Evolutionary conservation across 179 eudicot species (phyloP), one percentile per base, ranked within the genome.

Genomic region (Camellia oleifera): DNA sequence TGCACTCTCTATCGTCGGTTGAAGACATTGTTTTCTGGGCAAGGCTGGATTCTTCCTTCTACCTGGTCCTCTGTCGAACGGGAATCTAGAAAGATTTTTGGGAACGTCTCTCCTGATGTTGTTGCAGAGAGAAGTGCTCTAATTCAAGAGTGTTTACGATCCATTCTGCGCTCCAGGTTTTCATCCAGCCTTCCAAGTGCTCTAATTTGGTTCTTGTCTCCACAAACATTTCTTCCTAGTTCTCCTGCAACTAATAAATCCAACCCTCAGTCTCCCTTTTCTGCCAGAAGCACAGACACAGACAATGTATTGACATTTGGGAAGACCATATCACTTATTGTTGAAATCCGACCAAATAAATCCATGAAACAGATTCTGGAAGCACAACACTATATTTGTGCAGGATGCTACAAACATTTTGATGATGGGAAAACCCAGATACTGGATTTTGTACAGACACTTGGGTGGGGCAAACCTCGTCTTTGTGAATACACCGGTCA

Each of bases 391-490:
- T 88, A 90, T 88, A 88, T 86, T 67, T 96, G 99, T 90, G 93
- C 97, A 32, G 99, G 96, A 70, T 96, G 99, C 88, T 94, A 84
- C 85, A 91, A 75, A 70, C 84, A 90, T 82, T 90, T 96, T 85
- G 97, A 91, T 82, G 87, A 89, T 75, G 97, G 96, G 45, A 94
- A 85, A 86, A 94, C 93, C 57, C 91, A 89, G 57, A 82, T 96
- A 84, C 80, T 70, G 82, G 99, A 88, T 80, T 79, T 94, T 83
- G 94, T 81, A 48, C 91, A 87, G 81, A 90, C 92, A 69, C 81
- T 96, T 81, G 98, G 98, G 53, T 91, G 98, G 97, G 99, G 98
- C 12, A 92, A 88, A 74, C 99, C 98, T 67, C 98, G 99, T 69
- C 83, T 88, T 72, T 96, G 99, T 90, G 98, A 94, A 83, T 96